Conservation (phyloP, 805 yeast genomes). For the Starmerella vaccinii region DNA sequence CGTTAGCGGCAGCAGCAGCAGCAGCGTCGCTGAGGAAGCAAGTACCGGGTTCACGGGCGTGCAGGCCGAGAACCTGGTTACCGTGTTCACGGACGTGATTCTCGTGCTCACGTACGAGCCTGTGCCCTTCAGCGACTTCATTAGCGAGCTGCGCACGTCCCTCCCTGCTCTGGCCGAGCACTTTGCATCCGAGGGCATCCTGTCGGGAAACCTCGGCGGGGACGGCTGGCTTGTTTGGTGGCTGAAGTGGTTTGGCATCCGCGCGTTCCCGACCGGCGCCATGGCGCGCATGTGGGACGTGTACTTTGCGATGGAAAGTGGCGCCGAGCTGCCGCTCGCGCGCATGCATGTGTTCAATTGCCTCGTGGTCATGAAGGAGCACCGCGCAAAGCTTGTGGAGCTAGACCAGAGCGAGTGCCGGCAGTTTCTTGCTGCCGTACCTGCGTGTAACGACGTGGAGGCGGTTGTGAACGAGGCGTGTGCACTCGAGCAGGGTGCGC, state of each 20-base stretch:
- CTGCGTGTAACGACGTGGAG: conserved; percentile 20
- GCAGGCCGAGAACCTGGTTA: neutral
- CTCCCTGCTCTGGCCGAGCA: conserved; percentile 69
- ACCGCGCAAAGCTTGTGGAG: conserved; percentile 67
- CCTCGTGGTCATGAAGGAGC: conserved; percentile 68
- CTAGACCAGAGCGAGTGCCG: conserved; percentile 84
- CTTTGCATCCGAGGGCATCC: conserved; percentile 68
- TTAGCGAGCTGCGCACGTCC: conserved; percentile 48
- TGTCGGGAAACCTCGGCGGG: conserved; percentile 45
- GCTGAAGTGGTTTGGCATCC: conserved; percentile 83
- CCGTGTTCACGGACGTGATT: conserved; percentile 15
- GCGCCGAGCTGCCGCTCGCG: neutral
- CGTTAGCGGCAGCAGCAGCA: too few relatives aligned
- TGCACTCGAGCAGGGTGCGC: conserved; percentile 1
- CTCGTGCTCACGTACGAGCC: conserved; percentile 14
- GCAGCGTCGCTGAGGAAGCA: conserved; percentile 25
- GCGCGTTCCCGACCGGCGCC: conserved; percentile 69
- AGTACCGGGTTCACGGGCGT: conserved; percentile 39
- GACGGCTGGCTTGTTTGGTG: conserved; percentile 94
- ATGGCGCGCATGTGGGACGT: conserved; percentile 87
- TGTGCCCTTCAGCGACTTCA: conserved; percentile 37
- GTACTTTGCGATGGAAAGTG: conserved; percentile 53
- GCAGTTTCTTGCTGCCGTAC: conserved; percentile 44
- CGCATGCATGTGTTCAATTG: conserved; percentile 55
- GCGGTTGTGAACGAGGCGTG: conserved; percentile 19